A percentile compares a stretch with the other conserved stretches of the same genome.
Conservation (phyloP, 2,329 filamentous ascomycete species). For the Xylariaceae sp. region DNA sequence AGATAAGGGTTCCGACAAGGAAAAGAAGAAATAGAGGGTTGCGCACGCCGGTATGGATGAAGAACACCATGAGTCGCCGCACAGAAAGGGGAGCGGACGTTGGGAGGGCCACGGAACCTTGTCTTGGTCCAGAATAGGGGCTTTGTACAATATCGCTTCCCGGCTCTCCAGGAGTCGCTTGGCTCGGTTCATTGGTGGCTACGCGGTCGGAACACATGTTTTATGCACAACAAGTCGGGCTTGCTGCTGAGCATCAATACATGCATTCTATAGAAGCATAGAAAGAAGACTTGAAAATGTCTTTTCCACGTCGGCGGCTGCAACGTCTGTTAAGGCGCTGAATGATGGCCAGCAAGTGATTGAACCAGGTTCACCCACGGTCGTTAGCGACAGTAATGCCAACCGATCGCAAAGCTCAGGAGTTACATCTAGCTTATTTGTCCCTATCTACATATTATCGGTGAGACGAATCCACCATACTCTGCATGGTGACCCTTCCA, state of each 20-base stretch:
- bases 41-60: slow-evolving; percentile 15
- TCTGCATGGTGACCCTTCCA: too few relatives aligned
- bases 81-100: slow-evolving; percentile 1
- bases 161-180: slow-evolving; percentile 8
- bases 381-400: too few relatives aligned
- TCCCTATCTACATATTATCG: too few relatives aligned
- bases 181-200: slow-evolving; percentile 14
- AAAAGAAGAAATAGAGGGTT: slow-evolving; percentile 43
- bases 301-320: too few relatives aligned
- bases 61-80: not conserved
- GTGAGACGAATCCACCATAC: too few relatives aligned
- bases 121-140: slow-evolving; percentile 6
- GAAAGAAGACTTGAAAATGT: not conserved
- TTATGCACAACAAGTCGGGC: slow-evolving; percentile 3
- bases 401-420: too few relatives aligned
- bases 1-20: slow-evolving; percentile 38
- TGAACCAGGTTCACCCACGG: too few relatives aligned
- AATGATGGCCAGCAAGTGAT: too few relatives aligned
- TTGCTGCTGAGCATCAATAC: not conserved
- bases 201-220: slow-evolving; percentile 10
- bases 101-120: slow-evolving; percentile 6
- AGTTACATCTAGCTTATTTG: too few relatives aligned
- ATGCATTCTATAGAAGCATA: not conserved
- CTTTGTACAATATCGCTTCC: slow-evolving; percentile 23
- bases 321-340: too few relatives aligned